Conservation (phyloP, 768 basidiomycete species). For the Lactarius psammicola region DNA sequence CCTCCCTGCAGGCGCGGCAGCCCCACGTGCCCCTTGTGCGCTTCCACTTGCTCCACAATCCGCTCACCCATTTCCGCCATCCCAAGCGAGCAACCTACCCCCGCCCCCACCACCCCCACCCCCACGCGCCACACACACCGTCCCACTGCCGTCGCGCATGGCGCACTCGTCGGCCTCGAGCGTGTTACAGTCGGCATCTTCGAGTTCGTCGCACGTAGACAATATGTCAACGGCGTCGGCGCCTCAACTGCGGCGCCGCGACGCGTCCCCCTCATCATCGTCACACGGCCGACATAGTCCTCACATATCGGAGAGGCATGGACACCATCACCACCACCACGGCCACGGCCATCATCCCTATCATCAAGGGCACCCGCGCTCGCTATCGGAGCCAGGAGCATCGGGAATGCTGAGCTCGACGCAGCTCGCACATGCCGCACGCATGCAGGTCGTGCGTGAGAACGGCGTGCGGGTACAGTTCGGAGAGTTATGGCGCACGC, state of each 20-base stretch:
- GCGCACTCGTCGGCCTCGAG: not conserved
- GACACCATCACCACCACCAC: conserved; percentile 11
- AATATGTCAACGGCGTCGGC: conserved; percentile 15
- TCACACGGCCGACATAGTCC: conserved; percentile 11
- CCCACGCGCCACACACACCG: not conserved
- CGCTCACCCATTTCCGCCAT: not conserved
- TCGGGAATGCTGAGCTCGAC: conserved; percentile 50
- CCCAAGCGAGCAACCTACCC: not conserved
- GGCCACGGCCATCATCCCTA: conserved; percentile 28
- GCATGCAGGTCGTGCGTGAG: conserved; percentile 62
- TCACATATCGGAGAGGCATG: conserved; percentile 9
- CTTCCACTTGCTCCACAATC: not conserved
- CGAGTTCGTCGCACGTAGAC: conserved; percentile 19
- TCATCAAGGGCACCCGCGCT: conserved; percentile 23
- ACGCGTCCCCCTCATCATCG: conserved; percentile 19
- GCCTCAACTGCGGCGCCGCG: conserved; percentile 15
- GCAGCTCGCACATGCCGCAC: conserved; percentile 60
- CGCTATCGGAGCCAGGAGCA: conserved; percentile 39
- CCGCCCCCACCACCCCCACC: conserved; percentile 9
- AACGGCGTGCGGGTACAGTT: conserved; percentile 66
- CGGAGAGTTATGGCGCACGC: conserved; percentile 58
- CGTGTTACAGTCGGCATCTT: conserved; percentile 9
- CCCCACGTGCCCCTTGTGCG: conserved; percentile 2
- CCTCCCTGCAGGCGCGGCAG: conserved; percentile 11
- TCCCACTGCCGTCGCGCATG: conserved; percentile 2